Conservation (phyloP, 768 basidiomycete genomes). For the Mycena latifolia region DNA sequence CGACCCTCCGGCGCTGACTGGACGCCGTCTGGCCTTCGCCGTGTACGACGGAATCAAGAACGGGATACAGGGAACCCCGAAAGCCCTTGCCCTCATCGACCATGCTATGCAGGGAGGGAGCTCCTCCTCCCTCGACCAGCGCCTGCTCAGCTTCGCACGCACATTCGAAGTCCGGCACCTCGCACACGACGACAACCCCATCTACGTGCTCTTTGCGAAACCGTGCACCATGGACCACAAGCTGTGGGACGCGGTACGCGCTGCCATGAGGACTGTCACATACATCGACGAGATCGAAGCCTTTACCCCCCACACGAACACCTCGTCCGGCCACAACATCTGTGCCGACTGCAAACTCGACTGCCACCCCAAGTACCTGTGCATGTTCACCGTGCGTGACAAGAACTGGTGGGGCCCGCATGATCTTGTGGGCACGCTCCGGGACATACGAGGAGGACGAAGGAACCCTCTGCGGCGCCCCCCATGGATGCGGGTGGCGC, state of each 20-base stretch:
- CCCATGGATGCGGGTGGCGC: too few relatives aligned
- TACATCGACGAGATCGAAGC: constrained; percentile 9
- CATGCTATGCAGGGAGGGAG: neutral
- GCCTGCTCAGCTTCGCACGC: neutral
- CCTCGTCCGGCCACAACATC: neutral
- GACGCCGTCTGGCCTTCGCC: neutral
- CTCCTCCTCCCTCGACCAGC: neutral
- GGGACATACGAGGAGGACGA: neutral
- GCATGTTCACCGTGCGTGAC: constrained; percentile 1
- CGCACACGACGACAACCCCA: constrained; percentile 2
- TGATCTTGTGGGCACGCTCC: neutral
- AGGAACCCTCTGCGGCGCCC: neutral
- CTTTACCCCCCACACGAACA: constrained; percentile 1
- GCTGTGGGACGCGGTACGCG: constrained; percentile 3
- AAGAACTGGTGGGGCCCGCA: constrained; percentile 5
- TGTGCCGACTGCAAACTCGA: constrained; percentile 20
- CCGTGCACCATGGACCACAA: constrained; percentile 1
- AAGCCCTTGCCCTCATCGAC: neutral
- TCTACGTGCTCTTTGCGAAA: constrained; percentile 5
- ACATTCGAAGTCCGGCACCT: neutral
- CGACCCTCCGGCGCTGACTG: neutral
- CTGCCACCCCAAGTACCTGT: constrained; percentile 19
- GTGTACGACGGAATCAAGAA: neutral
- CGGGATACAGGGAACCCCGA: neutral
- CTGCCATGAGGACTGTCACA: neutral